Percentiles rank a stretch among this genome's conserved stretches.
phyloP scores from a whole-genome alignment of 768 basidiomycete genomes.

The Suillus discolor region DNA sequence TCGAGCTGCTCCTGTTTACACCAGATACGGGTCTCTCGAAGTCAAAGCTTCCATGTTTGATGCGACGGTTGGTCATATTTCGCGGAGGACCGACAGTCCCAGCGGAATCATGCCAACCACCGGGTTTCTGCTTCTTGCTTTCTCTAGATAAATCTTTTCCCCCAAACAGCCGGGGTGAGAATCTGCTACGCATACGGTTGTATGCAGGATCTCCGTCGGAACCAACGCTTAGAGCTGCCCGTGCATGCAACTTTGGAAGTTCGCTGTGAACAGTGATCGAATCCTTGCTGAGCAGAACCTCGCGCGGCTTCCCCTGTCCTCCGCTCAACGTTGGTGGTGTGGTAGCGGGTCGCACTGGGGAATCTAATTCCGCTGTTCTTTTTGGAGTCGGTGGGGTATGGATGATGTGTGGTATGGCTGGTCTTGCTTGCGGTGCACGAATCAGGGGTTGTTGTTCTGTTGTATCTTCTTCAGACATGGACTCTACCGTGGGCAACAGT shows the following conservation, averaged over 20 bases:
- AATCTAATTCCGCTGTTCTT: conserved; percentile 22
- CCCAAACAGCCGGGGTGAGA: conserved; percentile 33
- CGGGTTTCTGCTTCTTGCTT: conserved; percentile 26
- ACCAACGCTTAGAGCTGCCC: neutral
- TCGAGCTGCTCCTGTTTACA: conserved; percentile 33
- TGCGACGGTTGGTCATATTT: conserved; percentile 42
- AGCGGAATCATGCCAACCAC: conserved; percentile 20
- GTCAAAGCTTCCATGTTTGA: conserved; percentile 75
- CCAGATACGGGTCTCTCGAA: conserved; percentile 67
- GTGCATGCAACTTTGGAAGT: conserved; percentile 16
- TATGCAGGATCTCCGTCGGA: neutral
- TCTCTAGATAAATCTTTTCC: conserved; percentile 27
- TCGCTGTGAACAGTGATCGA: conserved; percentile 27
- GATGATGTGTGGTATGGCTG: conserved; percentile 33
- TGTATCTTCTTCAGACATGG: conserved; percentile 22
- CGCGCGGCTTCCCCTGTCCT: conserved; percentile 14
- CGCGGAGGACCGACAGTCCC: conserved; percentile 17
- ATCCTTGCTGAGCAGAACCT: conserved; percentile 23
- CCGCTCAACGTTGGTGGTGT: conserved; percentile 15
- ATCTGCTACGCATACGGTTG: conserved; percentile 24
- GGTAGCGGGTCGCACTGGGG: conserved; percentile 10
- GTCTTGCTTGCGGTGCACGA: conserved; percentile 28
- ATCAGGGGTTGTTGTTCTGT: conserved; percentile 26
- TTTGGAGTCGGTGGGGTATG: conserved; percentile 41
- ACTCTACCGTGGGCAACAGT: conserved; percentile 30